phyloP scores from a whole-genome alignment of 768 basidiomycete genomes.

The Rhizopogon sp. region DNA sequence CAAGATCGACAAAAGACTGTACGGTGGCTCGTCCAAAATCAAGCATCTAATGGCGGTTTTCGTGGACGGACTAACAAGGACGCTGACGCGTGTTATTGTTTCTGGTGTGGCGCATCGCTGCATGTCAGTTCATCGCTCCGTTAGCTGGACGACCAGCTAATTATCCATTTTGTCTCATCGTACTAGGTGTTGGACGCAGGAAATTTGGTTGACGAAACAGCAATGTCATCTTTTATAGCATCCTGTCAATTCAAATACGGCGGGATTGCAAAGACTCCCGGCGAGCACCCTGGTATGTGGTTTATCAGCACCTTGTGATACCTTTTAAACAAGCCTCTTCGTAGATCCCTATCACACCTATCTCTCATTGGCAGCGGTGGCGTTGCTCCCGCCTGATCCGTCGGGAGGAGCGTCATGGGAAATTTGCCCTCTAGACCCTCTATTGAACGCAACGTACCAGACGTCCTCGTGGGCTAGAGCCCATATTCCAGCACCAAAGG shows the following conservation, averaged over 20 bases:
- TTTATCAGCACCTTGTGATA: not conserved
- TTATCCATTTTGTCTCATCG: not conserved
- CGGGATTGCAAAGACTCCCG: constrained; percentile 82
- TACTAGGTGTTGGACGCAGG: constrained; percentile 63
- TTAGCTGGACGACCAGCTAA: not conserved
- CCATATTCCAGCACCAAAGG: constrained; percentile 39
- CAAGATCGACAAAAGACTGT: constrained; percentile 50
- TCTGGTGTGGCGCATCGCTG: constrained; percentile 87
- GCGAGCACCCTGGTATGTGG: constrained; percentile 67
- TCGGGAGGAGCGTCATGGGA: constrained; percentile 42
- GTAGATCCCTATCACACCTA: constrained; percentile 96
- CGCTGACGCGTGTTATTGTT: constrained; percentile 93
- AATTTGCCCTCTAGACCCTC: constrained; percentile 57
- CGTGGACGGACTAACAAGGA: constrained; percentile 84
- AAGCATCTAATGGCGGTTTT: constrained; percentile 67
- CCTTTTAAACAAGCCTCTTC: constrained; percentile 7
- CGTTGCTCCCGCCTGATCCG: constrained; percentile 52
- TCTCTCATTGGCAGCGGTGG: constrained; percentile 75
- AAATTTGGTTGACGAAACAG: constrained; percentile 49
- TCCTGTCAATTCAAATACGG: constrained; percentile 85
- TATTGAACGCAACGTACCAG: constrained; percentile 63
- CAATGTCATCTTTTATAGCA: constrained; percentile 61
- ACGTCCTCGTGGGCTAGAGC: constrained; percentile 65
- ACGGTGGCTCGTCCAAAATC: constrained; percentile 76
- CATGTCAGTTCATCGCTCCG: constrained; percentile 41